Evolutionary conservation across 768 basidiomycete genomes (phyloP).

Genomic region (Podaxis mareebaensis): DNA sequence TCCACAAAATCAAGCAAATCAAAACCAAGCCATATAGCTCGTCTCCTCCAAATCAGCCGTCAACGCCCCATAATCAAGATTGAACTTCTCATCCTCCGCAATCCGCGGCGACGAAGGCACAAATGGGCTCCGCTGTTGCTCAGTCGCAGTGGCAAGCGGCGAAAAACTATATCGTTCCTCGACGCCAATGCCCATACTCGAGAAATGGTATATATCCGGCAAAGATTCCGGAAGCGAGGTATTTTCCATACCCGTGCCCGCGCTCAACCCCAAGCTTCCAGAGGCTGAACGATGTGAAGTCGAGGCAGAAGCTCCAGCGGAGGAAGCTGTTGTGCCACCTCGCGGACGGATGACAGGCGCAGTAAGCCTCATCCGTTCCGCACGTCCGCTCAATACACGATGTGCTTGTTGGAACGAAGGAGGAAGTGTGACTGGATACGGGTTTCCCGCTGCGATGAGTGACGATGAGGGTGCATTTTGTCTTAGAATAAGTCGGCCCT

Average conservation of each 20-base stretch:
- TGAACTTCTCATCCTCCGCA: slow-evolving; percentile 53
- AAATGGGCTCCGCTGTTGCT: slow-evolving; percentile 35
- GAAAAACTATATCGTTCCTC: slow-evolving; percentile 41
- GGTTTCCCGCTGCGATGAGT: slow-evolving; percentile 17
- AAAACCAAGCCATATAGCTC: slow-evolving; percentile 74
- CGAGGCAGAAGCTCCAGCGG: background rate
- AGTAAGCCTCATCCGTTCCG: slow-evolving; percentile 30
- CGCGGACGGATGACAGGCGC: slow-evolving; percentile 4
- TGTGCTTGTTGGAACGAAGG: slow-evolving; percentile 39
- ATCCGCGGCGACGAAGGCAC: slow-evolving; percentile 50
- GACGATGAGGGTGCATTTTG: slow-evolving; percentile 3
- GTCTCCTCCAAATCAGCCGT: slow-evolving; percentile 57
- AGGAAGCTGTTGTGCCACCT: background rate
- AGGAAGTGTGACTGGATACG: slow-evolving; percentile 27
- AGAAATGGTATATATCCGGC: slow-evolving; percentile 49
- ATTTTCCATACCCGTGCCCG: background rate
- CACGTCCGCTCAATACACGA: slow-evolving; percentile 30
- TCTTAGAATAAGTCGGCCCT: slow-evolving; percentile 32
- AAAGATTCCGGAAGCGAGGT: slow-evolving; percentile 29
- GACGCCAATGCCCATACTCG: slow-evolving; percentile 39
- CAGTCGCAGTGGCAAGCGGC: slow-evolving; percentile 17
- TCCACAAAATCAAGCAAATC: slow-evolving; percentile 17
- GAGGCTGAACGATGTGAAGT: slow-evolving; percentile 3
- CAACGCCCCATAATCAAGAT: slow-evolving; percentile 64
- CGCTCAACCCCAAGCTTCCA: slow-evolving; percentile 1